Evolutionary conservation across 2,329 filamentous ascomycete genomes (phyloP), one percentile per base, ranked within the genome.

Genomic region (Cladophialophora bantiana): DNA sequence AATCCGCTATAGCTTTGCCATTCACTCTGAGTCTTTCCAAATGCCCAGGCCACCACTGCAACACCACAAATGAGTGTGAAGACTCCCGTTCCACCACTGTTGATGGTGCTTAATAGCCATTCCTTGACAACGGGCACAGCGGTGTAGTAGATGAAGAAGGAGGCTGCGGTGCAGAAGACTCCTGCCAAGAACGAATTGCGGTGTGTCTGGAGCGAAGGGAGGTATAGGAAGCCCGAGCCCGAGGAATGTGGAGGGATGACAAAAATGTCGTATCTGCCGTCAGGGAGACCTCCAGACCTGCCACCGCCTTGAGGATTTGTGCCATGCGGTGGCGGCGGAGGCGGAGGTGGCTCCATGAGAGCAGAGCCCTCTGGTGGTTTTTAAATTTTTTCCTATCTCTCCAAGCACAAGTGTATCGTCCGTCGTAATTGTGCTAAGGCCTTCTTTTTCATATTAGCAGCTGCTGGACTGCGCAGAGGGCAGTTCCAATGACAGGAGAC

Each of bases 191-290:
- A 98, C 80, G 92, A 96, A 79, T 97, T 97, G 74, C 90, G 85
- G 75, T 95, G 92, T 20, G 92, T 90, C 75, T 90, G 87, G 68
- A 98, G 79, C 0, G 94, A 97, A 0, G 94, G 94, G n/a, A 98
- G 86, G 78, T 98, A 97, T 34, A 98, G 83, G 79, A 97, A 97
- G 38, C 94, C 94, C 0, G 89, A 88, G 61, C 94, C 94, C 6
- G 94, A 86, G 10, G 93, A 94, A 78, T 97, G 93, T 55, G 94
- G 92, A 7, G 94, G 94, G 75, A 98, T 94, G 77, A 97, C 90
- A 82, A 97, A 97, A 76, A 98, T 96, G 82, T 98, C 94, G 80
- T 97, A 98, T 77, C 95, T 96, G 63, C 94, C 94, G 1, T 91
- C 85, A 2, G 94, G 94, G 56, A 97, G 83, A 64, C 91, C 90